A percentile compares a stretch with the other conserved stretches of the same genome.
Conservation (phyloP, 768 basidiomycete species). For the Russula ochroleuca region DNA sequence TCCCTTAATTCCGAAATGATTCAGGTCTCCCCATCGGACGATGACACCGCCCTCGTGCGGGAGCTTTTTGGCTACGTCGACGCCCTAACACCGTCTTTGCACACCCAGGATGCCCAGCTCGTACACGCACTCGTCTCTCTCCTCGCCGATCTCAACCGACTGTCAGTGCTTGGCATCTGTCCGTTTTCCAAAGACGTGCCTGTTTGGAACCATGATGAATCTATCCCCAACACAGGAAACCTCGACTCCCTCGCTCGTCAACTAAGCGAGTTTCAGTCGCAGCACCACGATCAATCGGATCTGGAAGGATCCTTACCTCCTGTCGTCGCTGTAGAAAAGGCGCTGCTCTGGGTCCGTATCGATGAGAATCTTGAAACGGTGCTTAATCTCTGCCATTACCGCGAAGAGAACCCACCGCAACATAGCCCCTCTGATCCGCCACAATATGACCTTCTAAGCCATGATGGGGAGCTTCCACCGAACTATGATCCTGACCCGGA, state of each 20-base stretch:
- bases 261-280: constrained; percentile 25
- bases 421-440: constrained; percentile 9
- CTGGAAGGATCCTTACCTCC: constrained; percentile 16
- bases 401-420: constrained; percentile 18
- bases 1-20: constrained; percentile 42
- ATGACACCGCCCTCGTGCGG: constrained; percentile 50
- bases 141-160: constrained; percentile 59
- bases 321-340: constrained; percentile 27
- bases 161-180: constrained; percentile 40
- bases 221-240: constrained; percentile 32
- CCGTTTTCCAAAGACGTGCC: constrained; percentile 30
- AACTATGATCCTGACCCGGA: constrained; percentile 31
- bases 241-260: constrained; percentile 24
- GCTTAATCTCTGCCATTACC: constrained; percentile 24
- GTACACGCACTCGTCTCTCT: constrained; percentile 67
- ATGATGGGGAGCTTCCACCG: constrained; percentile 36
- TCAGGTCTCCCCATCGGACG: constrained; percentile 39
- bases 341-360: constrained; percentile 26
- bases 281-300: constrained; percentile 19
- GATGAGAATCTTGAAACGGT: constrained; percentile 27
- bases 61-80: constrained; percentile 59
- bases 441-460: constrained; percentile 32
- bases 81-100: constrained; percentile 41
- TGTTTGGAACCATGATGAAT: constrained; percentile 4
- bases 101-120: constrained; percentile 53